Base-by-base conservation (phyloP, 2,329 filamentous ascomycete species). In the Parasarocladium wereldwijsianum region DNA sequence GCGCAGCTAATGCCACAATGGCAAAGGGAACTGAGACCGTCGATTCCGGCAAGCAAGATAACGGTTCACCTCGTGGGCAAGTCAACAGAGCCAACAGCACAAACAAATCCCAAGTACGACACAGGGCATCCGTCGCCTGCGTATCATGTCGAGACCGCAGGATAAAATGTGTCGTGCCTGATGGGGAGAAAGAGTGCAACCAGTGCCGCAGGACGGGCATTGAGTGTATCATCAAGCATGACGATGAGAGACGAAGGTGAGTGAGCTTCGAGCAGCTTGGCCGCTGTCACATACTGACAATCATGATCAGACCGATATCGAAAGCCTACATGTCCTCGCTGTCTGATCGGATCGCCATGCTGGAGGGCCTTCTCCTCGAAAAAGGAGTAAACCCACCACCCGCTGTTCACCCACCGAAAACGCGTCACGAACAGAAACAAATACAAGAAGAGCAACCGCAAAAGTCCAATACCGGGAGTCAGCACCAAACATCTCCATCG, bases 311-410 rank as follows among this genome's bases (percentile, higher is more conserved):
- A 21, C 66, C 66, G 6, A 67, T 70, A 19, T 70, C 64, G 13
- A 63, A 67, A 43, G 66, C 66, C 31, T 70, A 70, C 44, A 67
- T 68, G 57, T 62, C 60, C 23, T 69, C 64, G 2, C 49, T 70
- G 8, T 64, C 64, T n/a, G 62, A 64, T 15, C 56, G 66, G 4
- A 65, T 70, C 24, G 49, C 55, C 6, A 38, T 70, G 35, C 51
- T 70, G 1, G 66, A 70, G 46, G 46, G 47, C 11, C 55, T 70
- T 57, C 54, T 70, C 4, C 43, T 56, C 33, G 61, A 67, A 22
- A 56, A 54, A 19, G 65, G 64, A 29, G 54, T 62, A 12, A 51
- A 54, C 2, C 55, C 60, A 14, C 65, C 66, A 8, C 60, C 62
- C 10, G 61, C 63, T 10, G 51, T 55, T 21, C 62, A 70, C 37